Evolutionary conservation across 176 grass and related monocot genomes (phyloP).

Genomic region (Triticum monococcum): DNA sequence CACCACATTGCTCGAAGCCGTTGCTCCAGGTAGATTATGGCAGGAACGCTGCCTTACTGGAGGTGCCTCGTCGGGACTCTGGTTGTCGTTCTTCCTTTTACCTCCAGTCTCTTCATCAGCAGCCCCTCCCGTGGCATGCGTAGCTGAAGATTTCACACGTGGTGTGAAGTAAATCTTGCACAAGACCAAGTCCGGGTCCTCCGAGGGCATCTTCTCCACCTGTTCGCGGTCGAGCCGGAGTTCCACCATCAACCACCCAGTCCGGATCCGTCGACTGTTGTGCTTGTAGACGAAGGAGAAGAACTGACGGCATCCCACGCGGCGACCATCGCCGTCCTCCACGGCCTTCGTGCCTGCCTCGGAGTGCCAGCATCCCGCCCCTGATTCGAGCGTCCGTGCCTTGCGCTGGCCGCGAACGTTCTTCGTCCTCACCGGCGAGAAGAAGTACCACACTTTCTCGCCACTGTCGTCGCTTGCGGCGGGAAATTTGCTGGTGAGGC

Average conservation of each 20-base stretch:
- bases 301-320: not conserved
- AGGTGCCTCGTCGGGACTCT: not conserved
- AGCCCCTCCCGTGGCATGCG: not conserved
- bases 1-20: not conserved
- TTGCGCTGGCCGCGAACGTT: not conserved
- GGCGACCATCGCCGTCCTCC: not conserved
- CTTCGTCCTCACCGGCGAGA: not conserved
- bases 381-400: not conserved
- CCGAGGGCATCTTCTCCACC: too few species aligned
- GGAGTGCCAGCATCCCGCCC: slow-evolving; percentile 9
- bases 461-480: not conserved
- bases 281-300: not conserved
- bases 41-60: not conserved
- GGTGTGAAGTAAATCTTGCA: not conserved
- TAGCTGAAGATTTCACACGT: not conserved
- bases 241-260: slow-evolving; percentile 24
- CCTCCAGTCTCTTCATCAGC: not conserved
- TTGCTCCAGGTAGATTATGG: not conserved
- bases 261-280: not conserved
- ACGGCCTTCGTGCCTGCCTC: slow-evolving; percentile 6
- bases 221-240: not conserved
- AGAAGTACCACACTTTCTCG: slow-evolving; percentile 1
- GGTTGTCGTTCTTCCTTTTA: not conserved
- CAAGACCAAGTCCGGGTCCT: not conserved
- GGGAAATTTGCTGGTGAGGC: not conserved